Evolutionary conservation across 768 basidiomycete species (phyloP).

Genomic region (Tephrocybe sp.): DNA sequence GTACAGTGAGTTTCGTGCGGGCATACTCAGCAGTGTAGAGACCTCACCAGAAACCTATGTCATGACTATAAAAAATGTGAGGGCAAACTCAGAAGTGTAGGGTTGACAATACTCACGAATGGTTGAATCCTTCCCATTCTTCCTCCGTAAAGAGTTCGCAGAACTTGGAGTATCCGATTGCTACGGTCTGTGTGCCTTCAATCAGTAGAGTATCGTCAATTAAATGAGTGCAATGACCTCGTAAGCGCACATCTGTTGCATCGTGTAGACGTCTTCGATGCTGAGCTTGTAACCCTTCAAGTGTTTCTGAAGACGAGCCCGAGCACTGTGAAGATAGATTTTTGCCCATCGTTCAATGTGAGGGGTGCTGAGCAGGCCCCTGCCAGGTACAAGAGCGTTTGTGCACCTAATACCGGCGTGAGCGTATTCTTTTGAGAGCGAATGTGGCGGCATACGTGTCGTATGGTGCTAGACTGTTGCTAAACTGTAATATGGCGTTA

Average conservation of each 20-base stretch:
- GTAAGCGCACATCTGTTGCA: slow-evolving; percentile 86
- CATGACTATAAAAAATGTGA: slow-evolving; percentile 57
- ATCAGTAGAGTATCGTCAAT: not conserved
- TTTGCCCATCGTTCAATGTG: slow-evolving; percentile 67
- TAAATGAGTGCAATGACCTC: slow-evolving; percentile 51
- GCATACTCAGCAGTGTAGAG: too few species aligned
- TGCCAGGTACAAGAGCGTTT: slow-evolving; percentile 51
- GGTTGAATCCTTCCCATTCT: slow-evolving; percentile 94
- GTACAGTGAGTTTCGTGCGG: too few species aligned
- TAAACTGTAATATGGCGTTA: slow-evolving; percentile 53
- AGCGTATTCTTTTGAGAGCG: not conserved
- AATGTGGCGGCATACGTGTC: slow-evolving; percentile 48
- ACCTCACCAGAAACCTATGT: slow-evolving; percentile 60
- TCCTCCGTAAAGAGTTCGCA: slow-evolving; percentile 88
- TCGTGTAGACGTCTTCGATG: slow-evolving; percentile 68
- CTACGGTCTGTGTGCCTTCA: slow-evolving; percentile 65
- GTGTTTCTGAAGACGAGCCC: slow-evolving; percentile 54
- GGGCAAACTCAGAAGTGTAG: too few species aligned
- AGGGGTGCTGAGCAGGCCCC: slow-evolving; percentile 51
- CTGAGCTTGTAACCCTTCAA: slow-evolving; percentile 63
- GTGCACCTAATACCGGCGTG: slow-evolving; percentile 45
- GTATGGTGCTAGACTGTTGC: slow-evolving; percentile 87
- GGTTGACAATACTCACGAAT: slow-evolving; percentile 45
- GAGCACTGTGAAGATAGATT: slow-evolving; percentile 71
- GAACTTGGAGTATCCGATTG: slow-evolving; percentile 90